These are phyloP conservation scores for Flaveria sonorensis DNA, from an alignment of 129 eudicot species.

Conservation along the genomic window DNA sequence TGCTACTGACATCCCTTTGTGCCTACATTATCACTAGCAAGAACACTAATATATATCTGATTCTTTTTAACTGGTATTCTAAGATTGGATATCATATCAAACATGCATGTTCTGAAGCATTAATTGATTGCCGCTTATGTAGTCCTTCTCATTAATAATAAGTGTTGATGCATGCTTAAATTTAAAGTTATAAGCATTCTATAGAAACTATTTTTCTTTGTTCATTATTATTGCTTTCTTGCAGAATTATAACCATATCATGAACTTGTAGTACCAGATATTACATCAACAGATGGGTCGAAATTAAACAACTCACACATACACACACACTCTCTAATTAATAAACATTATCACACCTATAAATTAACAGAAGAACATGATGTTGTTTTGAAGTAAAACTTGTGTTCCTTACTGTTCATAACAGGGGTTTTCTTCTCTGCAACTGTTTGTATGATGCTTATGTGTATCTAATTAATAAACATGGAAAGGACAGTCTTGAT, in stretches of 20 bases:
- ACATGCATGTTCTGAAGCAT: not conserved
- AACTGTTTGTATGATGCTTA: not conserved
- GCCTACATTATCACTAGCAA: not conserved
- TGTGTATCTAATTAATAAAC: not conserved
- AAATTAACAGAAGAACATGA: not conserved
- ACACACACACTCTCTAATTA: not conserved
- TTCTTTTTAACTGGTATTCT: not conserved
- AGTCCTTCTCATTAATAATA: not conserved
- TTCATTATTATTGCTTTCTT: not conserved
- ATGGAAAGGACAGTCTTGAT: not conserved
- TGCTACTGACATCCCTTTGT: not conserved
- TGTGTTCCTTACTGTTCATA: not conserved
- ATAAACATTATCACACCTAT: not conserved
- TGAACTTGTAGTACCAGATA: slow-evolving; percentile 15
- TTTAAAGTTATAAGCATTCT: not conserved
- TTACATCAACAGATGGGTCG: not conserved
- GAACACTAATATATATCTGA: not conserved
- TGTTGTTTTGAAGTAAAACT: not conserved
- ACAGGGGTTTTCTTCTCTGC: not conserved
- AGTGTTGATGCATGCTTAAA: slow-evolving; percentile 9
- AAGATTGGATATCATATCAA: not conserved
- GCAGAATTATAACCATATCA: not conserved
- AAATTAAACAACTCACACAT: not conserved
- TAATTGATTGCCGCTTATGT: not conserved
- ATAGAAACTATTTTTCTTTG: not conserved